Evolutionary conservation across 257 asterid species (phyloP).

Genomic region (Dorcoceras hygrometricum): DNA sequence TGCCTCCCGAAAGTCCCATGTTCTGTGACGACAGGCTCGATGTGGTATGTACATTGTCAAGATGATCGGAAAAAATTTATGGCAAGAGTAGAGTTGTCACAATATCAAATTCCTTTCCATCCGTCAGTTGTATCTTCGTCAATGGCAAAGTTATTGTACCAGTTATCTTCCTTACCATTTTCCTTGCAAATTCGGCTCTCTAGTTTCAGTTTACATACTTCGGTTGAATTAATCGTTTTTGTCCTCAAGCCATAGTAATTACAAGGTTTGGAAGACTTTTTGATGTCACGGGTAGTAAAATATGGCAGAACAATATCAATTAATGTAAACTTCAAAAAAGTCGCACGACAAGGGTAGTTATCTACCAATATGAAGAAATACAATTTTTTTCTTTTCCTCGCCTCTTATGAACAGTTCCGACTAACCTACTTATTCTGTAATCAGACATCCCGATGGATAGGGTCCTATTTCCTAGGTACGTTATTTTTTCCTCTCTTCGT

Average conservation of each 20-base stretch:
- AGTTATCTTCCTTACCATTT: constrained; percentile 12
- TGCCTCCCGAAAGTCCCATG: constrained; percentile 16
- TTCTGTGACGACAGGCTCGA: constrained; percentile 17
- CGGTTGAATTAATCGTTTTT: neutral
- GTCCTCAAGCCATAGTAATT: neutral
- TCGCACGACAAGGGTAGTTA: neutral
- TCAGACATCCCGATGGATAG: neutral
- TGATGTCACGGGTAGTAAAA: neutral
- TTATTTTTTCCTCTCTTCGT: too few species aligned
- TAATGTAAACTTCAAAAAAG: neutral
- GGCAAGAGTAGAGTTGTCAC: constrained; percentile 5
- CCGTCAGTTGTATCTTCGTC: constrained; percentile 18
- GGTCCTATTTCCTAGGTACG: neutral
- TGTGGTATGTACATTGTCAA: neutral
- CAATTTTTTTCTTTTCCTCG: neutral
- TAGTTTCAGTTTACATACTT: neutral
- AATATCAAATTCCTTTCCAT: neutral
- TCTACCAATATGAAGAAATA: too few species aligned
- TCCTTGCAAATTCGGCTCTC: constrained; percentile 18
- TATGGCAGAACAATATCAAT: neutral
- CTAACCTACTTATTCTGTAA: neutral
- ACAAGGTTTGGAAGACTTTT: neutral
- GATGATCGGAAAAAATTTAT: neutral
- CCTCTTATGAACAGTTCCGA: neutral
- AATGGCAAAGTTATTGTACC: constrained; percentile 15